Evolutionary conservation across 2,329 filamentous ascomycete species (phyloP), one percentile per base, ranked within the genome.

Genomic region (Colletotrichum limetticola): DNA sequence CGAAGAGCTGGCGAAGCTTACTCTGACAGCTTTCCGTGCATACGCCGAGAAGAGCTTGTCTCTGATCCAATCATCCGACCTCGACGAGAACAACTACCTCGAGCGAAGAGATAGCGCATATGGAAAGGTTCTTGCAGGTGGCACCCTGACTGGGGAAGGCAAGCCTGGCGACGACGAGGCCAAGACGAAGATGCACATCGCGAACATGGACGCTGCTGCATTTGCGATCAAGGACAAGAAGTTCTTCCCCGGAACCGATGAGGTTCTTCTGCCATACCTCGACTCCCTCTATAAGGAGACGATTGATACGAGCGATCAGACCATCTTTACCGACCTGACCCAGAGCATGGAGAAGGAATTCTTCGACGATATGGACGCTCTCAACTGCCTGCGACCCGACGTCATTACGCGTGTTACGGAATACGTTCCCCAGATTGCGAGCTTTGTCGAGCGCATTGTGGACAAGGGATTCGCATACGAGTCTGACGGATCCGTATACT

Each of bases 331-430:
- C 3, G 91, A 94, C 75, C 88, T 98, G 32, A 97, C 96, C 0
- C 89, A 93, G 81, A 92, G 92, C 79, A 97, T 95, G 85, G 96
- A 98, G 82, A 86, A 90, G n/a, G 89, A 94, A 16, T 98, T 98
- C 82, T 93, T 94, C 80, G 91, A 93, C 70, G 96, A 98, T 78
- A 95, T 98, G 92, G 89, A 91, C 74, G 91, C 91, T 7, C 85
- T 98, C 63, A 98, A 98, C 78, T 94, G 97, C 12, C 86, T 96
- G 52, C 88, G 92, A 26, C 95, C 96, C 0, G 93, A 97, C 78
- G 89, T 93, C 42, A 86, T 98, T 30, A 98, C 95, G 0, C 88
- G 95, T 69, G 96, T 98, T n/a, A 98, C 95, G 1, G 95, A 98
- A 78, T 98, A 97, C 77, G 93, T 96, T 4, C 91, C 92, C 0